Base-by-base conservation (phyloP, 225 moss, liverwort and hornwort genomes). In the Marchantia paleacea region DNA sequence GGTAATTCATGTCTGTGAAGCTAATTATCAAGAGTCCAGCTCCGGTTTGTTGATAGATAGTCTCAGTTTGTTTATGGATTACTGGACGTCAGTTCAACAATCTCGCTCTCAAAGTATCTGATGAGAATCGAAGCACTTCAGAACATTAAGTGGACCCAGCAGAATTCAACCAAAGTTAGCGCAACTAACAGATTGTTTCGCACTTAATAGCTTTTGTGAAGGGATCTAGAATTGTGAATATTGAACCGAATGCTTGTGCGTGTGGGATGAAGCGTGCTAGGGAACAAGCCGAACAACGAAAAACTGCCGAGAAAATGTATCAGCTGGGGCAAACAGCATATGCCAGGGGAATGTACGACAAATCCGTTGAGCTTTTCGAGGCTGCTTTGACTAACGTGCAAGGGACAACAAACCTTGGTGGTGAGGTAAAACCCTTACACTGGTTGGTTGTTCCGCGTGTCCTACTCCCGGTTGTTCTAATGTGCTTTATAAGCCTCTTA, bases 341-440 rank as follows among this genome's bases (percentile, higher is more conserved):
- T 86, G 97, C 90, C 55, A 87, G 91, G 54, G 97, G 97, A 85
- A 91, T 90, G 64, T 99, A 99, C 85, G 95, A 99, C 82, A 95
- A 92, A 78, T 91, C 92, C 81, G 95, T 99, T 69, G 83, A 94
- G 79, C 89, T 99, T 78, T 82, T 99, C 79, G 97, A 99, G 89
- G 91, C 89, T 87, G 95, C 97, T 72, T 84, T 95, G 57, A 85
- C 93, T 14, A 94, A 89, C 80, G 90, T 92, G 61, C 83, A 90
- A 55, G 79, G 84, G 68, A 79, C 87, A 58, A 88, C 97, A 22
- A 91, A 85, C 82, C 93, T 99, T 85, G 97, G 97, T 85, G 97
- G 95, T 48, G 93, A 95, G 84, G 94, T 94, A 89, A 88, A 70
- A 54, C 16, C 30, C 39, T 31, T 64, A 6, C 31, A 61, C 52